Evolutionary conservation across 441 rosid genomes (phyloP), one percentile per base, ranked within the genome.

Genomic region (Croton setiger): DNA sequence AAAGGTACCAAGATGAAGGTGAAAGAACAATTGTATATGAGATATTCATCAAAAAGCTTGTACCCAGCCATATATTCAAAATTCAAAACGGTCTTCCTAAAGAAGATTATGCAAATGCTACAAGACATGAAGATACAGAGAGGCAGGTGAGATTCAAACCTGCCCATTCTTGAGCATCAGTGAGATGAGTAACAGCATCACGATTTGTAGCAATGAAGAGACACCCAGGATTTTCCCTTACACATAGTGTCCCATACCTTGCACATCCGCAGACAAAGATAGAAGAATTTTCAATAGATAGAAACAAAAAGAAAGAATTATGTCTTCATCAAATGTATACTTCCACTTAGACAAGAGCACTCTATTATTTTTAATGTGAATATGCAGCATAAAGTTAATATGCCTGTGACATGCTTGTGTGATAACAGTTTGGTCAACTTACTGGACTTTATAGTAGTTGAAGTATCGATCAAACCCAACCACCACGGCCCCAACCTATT

Each of bases 381-480:
- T 56, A 12, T 56, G 37, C 60, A 10, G 33, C 15, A 2, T 20
- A 37, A 14, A 49, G 18, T 37, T 21, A 3, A 10, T 17, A 37
- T 6, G 10, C 51, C 33, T n/a, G 1, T 37, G 66, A 39, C 21
- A 58, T 33, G 20, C 65, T 18, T 0, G 3, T 9, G 63, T 31
- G 45, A 17, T 20, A 56, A 48, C 66, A 20, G 13, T 27, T 0
- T 27, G 27, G 49, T 20, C 51, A 69, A 75, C 97, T 85, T 84
- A 94, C 97, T 94, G 97, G 75, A 92, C 93, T 87, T 94, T 94
- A 83, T 87, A 94, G 82, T 86, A 88, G 86, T 95, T 88, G 69
- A 92, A 86, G 67, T 82, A 69, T 37, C 95, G 93, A 78, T 92
- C 98, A 70, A 95, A 74, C 73, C 99, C 97, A 56, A 92, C 99